These are phyloP conservation scores for Cryptococcus depauperatus DNA, from an alignment of 1,284 basidiomycete species.

Conservation along the genomic window DNA sequence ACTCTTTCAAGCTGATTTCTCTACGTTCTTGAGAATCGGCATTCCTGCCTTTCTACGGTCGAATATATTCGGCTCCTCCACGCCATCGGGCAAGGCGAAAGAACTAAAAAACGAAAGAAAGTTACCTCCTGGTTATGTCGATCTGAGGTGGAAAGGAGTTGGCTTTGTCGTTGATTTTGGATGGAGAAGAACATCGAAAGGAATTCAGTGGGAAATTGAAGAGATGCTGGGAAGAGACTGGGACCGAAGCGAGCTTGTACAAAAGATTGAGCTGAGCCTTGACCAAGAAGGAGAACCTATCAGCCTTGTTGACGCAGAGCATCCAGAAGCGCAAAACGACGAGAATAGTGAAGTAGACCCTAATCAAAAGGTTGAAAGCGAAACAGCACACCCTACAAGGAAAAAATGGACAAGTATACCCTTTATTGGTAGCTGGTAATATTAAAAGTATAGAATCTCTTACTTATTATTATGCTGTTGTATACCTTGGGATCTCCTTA, in stretches of 20 bases:
- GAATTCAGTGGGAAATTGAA: constrained; percentile 32
- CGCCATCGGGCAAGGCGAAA: background rate
- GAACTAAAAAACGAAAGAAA: background rate
- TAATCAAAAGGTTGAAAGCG: background rate
- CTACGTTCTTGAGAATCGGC: too few species aligned
- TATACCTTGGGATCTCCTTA: too few species aligned
- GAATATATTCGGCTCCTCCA: too few species aligned
- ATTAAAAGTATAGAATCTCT: too few species aligned
- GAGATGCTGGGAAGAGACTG: constrained; percentile 14
- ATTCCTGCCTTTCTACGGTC: too few species aligned
- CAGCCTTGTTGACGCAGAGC: too few species aligned
- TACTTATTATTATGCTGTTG: too few species aligned
- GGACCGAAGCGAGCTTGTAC: constrained; percentile 1
- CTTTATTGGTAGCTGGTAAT: constrained; percentile 9
- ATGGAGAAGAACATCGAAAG: constrained; percentile 29
- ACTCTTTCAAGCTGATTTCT: too few species aligned
- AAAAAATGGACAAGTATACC: constrained; percentile 9
- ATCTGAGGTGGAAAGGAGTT: constrained; percentile 28
- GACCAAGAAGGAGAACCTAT: background rate
- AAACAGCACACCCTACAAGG: background rate
- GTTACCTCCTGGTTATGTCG: constrained; percentile 18
- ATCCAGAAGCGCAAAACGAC: background rate
- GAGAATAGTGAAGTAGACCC: background rate
- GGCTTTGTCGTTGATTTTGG: constrained; percentile 36
- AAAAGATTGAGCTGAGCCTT: background rate